A percentile compares a stretch with the other conserved stretches of the same genome.
Conservation (phyloP, 2,329 filamentous ascomycete genomes). For the Penicillium sp. region DNA sequence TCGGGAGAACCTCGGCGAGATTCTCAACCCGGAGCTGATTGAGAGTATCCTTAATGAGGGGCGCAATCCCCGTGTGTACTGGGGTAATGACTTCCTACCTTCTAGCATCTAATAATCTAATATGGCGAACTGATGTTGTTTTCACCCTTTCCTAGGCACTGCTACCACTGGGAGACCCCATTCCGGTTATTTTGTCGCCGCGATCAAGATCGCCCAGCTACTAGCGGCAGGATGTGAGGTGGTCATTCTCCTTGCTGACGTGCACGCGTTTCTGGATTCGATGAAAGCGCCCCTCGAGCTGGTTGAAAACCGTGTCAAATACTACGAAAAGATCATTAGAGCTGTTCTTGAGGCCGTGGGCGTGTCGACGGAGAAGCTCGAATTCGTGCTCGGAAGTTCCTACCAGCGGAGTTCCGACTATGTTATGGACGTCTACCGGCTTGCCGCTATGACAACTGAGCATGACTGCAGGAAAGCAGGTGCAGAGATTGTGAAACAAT, state of each 20-base stretch:
- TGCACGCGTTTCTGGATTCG: conserved; percentile 60
- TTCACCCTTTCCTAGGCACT: conserved; percentile 38
- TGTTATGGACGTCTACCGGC: conserved; percentile 68
- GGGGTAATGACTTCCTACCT: no score
- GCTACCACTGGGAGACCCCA: conserved; percentile 2
- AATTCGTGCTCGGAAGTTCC: conserved; percentile 81
- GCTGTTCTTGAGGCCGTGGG: conserved; percentile 75
- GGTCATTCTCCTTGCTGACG: conserved; percentile 71
- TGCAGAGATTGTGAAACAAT: conserved; percentile 93
- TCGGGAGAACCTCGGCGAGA: conserved; percentile 77
- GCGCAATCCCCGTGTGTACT: conserved; percentile 32
- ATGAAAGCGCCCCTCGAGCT: conserved; percentile 84
- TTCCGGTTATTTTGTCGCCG: conserved; percentile 56
- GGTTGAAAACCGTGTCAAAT: conserved; percentile 78
- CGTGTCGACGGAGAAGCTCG: conserved; percentile 76
- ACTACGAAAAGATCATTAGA: conserved; percentile 79
- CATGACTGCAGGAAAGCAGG: conserved; percentile 72
- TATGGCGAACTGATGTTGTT: background rate
- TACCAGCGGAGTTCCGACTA: conserved; percentile 74
- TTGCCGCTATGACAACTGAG: background rate
- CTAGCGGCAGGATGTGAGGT: conserved; percentile 83
- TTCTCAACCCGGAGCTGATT: conserved; percentile 69
- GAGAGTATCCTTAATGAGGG: conserved; percentile 35
- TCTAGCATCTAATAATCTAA: no score
- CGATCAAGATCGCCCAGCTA: conserved; percentile 87